Base-by-base conservation (phyloP, 352 stramenopile species). In the Phytophthora hybrid region DNA sequence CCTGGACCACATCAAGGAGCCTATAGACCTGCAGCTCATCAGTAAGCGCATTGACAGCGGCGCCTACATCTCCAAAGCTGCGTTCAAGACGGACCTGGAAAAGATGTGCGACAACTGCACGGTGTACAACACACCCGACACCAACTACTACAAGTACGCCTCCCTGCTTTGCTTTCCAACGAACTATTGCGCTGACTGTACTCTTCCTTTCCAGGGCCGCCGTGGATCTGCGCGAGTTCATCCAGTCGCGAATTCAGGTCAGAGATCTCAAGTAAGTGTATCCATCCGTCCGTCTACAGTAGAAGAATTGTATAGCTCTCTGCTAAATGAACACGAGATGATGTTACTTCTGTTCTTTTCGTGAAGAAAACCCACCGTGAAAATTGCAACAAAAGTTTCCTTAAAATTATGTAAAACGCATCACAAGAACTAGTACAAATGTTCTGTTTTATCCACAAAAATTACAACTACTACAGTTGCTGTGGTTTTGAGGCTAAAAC, bases 41-140 rank as follows among this genome's bases (percentile, higher is more conserved):
- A 83, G 87, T 53, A 96, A 95, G 73, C 84, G 88, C 29, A 94
- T 96, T 41, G 90, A 96, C 53, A 88, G 76, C 47, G 88, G 91
- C 3, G 57, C 80, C 57, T 99, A 99, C 81, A 79, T 94, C 39
- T 97, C 87, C 13, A 98, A 98, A 64, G 75, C 93, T 52, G 90
- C 91, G 66, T 88, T 99, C 58, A 95, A 98, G 69, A 83, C 87
- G 11, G 98, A 99, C 65, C 78, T 99, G 57, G 87, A 98, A 66
- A 90, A 93, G 49, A 99, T 99, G 96, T 97, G 95, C 66, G 88
- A 97, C 74, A 99, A 99, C 81, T 99, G 97, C 81, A 98, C 93
- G 69, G 73, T 87, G 13, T 99, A 99, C 91, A 99, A 99, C 85
- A 93, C 89, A 14, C 85, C 90, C 59, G 91, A 92, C 18, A 99